Percentiles rank a stretch among this genome's conserved stretches.
Evolutionary conservation across 768 basidiomycete genomes (phyloP).

Genomic region (Lepiota venenata): DNA sequence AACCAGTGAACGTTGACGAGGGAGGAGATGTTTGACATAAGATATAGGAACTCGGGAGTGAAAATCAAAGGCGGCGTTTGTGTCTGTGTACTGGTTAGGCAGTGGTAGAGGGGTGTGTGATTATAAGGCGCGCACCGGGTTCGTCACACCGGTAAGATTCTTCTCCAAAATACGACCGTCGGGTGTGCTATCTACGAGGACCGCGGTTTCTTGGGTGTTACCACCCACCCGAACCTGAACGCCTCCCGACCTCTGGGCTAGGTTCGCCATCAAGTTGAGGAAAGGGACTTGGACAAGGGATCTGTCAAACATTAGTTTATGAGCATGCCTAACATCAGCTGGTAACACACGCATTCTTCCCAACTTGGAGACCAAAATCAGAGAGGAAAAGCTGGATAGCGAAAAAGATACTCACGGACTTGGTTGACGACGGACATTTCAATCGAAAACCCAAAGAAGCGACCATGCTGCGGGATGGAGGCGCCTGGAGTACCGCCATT

Average conservation of each 20-base stretch:
- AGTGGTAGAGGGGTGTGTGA: neutral
- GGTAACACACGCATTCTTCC: constrained; percentile 40
- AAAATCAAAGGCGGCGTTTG: constrained; percentile 66
- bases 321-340: constrained; percentile 13
- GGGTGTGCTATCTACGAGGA: constrained; percentile 44
- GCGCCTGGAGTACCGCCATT: constrained; percentile 28
- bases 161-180: constrained; percentile 53
- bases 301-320: constrained; percentile 21
- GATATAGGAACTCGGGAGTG: constrained; percentile 62
- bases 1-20: constrained; percentile 65
- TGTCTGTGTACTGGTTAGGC: constrained; percentile 35
- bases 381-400: neutral
- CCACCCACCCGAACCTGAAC: constrained; percentile 74
- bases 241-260: constrained; percentile 59
- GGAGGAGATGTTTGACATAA: constrained; percentile 59
- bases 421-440: constrained; percentile 62
- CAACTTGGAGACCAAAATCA: constrained; percentile 31
- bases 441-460: constrained; percentile 55
- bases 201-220: constrained; percentile 73
- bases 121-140: constrained; percentile 35
- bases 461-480: constrained; percentile 34
- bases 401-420: constrained; percentile 39
- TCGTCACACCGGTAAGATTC: constrained; percentile 26
- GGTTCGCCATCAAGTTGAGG: constrained; percentile 75
- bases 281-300: constrained; percentile 56